These are phyloP conservation scores for Hydnomerulius pinastri DNA, from an alignment of 768 basidiomycete species.

Conservation along the genomic window DNA sequence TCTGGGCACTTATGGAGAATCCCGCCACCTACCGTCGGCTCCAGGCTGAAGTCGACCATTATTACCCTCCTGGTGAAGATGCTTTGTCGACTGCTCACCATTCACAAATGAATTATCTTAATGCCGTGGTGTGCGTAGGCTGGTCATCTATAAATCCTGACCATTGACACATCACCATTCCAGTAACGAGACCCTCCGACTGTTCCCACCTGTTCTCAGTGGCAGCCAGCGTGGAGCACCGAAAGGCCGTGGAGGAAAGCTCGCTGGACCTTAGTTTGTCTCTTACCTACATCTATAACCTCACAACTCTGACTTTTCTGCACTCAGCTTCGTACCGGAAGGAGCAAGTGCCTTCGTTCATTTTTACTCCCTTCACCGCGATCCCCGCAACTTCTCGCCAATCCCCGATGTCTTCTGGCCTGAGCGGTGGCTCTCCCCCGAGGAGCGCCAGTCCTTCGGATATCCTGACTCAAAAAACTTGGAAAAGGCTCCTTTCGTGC, in stretches of 20 bases:
- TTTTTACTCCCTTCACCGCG: constrained; percentile 45
- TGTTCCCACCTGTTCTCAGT: constrained; percentile 51
- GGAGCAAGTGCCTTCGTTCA: constrained; percentile 46
- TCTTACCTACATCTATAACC: background rate
- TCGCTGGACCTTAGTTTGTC: constrained; percentile 44
- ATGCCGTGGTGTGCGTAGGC: constrained; percentile 34
- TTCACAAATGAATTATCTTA: constrained; percentile 32
- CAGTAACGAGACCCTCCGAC: constrained; percentile 53
- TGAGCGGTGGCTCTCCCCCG: constrained; percentile 42
- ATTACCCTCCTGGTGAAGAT: constrained; percentile 39
- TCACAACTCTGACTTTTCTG: constrained; percentile 10
- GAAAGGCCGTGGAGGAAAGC: constrained; percentile 37
- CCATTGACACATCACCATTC: constrained; percentile 11
- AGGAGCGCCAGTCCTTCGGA: constrained; percentile 26
- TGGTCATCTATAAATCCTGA: constrained; percentile 4
- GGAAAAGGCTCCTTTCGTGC: constrained; percentile 31
- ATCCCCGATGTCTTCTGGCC: constrained; percentile 46
- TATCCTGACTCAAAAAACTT: constrained; percentile 24
- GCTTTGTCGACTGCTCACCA: constrained; percentile 29
- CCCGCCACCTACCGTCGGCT: constrained; percentile 36
- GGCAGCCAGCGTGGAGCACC: constrained; percentile 46
- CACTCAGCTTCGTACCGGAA: constrained; percentile 43
- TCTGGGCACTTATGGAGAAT: constrained; percentile 36
- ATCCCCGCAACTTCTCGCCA: constrained; percentile 48
- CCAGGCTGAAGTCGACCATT: constrained; percentile 42